Conservation (phyloP, 192 early-diverging fungal genomes). For the Borealophlyctis nickersoniae region DNA sequence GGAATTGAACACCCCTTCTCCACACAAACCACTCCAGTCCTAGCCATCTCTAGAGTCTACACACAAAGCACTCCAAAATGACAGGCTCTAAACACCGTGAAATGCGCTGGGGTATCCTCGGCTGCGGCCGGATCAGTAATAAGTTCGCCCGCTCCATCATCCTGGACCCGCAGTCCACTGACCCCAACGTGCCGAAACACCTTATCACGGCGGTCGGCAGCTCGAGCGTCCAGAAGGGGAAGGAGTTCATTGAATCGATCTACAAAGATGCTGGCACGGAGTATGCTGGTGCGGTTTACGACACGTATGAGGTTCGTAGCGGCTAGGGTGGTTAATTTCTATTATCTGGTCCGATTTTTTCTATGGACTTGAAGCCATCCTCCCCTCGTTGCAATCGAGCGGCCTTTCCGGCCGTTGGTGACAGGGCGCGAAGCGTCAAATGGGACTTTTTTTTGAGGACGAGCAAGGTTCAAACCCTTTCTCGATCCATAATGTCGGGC, state of each 20-base stretch:
- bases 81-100: neutral
- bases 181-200: neutral
- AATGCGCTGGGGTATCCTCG: slow-evolving; percentile 1
- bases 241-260: neutral
- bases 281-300: neutral
- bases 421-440: too few species aligned
- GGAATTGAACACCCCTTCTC: too few species aligned
- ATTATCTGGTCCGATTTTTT: too few species aligned
- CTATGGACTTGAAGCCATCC: too few species aligned
- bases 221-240: neutral
- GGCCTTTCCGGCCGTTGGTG: too few species aligned
- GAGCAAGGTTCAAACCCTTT: too few species aligned
- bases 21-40: too few species aligned
- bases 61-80: slow-evolving; percentile 1
- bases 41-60: too few species aligned
- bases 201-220: neutral
- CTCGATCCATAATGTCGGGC: too few species aligned
- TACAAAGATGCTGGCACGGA: neutral
- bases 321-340: neutral
- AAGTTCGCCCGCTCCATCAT: slow-evolving; percentile 1
- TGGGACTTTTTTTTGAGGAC: too few species aligned
- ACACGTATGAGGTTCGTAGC: neutral
- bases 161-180: neutral
- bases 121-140: neutral
- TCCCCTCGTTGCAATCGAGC: too few species aligned